phyloP scores from a whole-genome alignment of 169 alveolate species.

The Ichthyophthirius multifiliis region DNA sequence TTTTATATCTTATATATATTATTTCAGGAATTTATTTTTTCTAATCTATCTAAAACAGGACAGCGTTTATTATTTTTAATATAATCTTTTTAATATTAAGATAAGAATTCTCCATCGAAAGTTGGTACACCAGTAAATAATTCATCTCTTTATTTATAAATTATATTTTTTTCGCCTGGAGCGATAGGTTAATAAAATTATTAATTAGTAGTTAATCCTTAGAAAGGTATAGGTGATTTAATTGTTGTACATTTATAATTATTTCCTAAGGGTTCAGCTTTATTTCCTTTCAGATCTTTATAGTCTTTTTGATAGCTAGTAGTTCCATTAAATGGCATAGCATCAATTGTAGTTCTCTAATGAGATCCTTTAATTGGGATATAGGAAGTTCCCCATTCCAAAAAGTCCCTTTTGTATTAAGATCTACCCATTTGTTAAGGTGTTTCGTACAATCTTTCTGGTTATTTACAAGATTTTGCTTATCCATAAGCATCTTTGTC shows the following conservation, averaged over 20 bases:
- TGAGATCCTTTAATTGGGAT: background rate
- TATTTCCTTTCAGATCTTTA: background rate
- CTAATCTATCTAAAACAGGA: too few species aligned
- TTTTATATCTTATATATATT: too few species aligned
- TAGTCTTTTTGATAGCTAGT: background rate
- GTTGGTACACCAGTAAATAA: constrained; percentile 5
- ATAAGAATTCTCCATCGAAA: background rate
- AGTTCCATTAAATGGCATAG: background rate
- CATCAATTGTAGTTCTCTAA: constrained; percentile 11
- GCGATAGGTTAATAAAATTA: background rate
- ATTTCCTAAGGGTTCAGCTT: background rate
- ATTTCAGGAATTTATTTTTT: too few species aligned
- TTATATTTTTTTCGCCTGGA: background rate
- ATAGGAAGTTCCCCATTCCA: background rate
- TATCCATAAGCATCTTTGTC: background rate
- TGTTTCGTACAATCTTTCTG: background rate
- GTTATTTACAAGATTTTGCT: background rate
- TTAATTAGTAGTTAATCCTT: background rate
- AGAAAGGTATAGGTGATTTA: constrained; percentile 3
- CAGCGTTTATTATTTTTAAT: background rate
- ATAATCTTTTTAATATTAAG: background rate
- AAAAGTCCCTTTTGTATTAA: background rate
- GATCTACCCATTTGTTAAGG: background rate
- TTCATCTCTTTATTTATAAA: background rate
- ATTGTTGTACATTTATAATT: background rate